Evolutionary conservation across 179 eudicot species (phyloP), one percentile per base, ranked within the genome.

Genomic region (Gypsophila paniculata): DNA sequence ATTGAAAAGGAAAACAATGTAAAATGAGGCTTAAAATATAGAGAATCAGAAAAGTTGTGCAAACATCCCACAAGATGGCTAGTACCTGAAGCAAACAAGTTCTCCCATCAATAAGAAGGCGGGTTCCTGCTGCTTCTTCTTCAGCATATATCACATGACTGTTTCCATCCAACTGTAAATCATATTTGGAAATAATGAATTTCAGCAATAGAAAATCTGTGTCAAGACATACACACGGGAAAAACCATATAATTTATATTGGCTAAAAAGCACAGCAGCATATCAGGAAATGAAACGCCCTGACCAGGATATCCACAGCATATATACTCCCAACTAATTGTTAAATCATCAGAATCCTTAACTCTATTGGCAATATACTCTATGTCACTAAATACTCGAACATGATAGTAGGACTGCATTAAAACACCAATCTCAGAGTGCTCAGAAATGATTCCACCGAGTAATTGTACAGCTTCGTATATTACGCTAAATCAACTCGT

Each of bases 111-210:
- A 96, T 93, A 32, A 95, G 96, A 78, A 95, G 97, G 63, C 98
- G 99, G 70, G 99, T 96, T 72, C 99, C 99, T 69, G 96, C 99
- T 26, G 99, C 98, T 85, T 96, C 99, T 85, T 96, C 99, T 85
- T 93, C 99, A 22, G 99, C 98, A 78, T 96, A 96, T 84, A 93
- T 87, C 38, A 96, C 88, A 73, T 96, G 99, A 80, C 98, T 96
- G 80, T 96, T 96, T 69, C 98, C 99, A 79, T 96, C 89, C 88
- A 96, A 82, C 98, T 96, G 91, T 62, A 39, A 60, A 48, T 51
- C 54, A 64, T 21, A 39, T 70, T 15, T 14, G 10, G 29, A 8
- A 71, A 10, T 19, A 36, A 18, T 51, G 34, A 25, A 23, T 38
- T 38, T 62, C 52, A 70, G 71, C 19, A 19, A 46, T 0, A 7